Evolutionary conservation across 2,329 filamentous ascomycete genomes (phyloP).

Genomic region (Aspergillus sergii): DNA sequence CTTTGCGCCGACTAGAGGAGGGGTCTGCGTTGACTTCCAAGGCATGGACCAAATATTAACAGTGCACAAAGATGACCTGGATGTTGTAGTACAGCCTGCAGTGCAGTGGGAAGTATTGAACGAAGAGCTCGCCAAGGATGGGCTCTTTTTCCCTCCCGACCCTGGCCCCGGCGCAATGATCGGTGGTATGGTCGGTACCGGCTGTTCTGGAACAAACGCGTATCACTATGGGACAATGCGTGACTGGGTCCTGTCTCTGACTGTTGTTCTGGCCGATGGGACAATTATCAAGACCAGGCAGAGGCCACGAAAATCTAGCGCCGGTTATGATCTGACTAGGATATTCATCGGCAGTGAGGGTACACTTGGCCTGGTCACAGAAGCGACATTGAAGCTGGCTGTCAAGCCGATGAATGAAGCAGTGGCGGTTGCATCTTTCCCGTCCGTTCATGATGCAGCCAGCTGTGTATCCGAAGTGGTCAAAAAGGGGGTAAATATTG

Average conservation of each 20-base stretch:
- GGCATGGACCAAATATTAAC: conserved; percentile 80
- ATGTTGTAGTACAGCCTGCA: conserved; percentile 78
- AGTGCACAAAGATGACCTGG: conserved; percentile 75
- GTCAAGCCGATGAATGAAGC: conserved; percentile 77
- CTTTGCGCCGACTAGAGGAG: conserved; percentile 78
- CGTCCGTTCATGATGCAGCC: conserved; percentile 69
- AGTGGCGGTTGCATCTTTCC: conserved; percentile 75
- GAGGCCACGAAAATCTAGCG: conserved; percentile 83
- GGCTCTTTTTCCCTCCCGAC: conserved; percentile 89
- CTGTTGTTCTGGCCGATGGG: conserved; percentile 89
- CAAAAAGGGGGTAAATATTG: conserved; percentile 76
- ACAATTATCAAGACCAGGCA: conserved; percentile 88
- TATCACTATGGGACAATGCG: conserved; percentile 94
- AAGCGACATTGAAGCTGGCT: conserved; percentile 85
- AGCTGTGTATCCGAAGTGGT: conserved; percentile 81
- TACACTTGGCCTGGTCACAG: conserved; percentile 86
- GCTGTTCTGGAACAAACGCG: conserved; percentile 74
- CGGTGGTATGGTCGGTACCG: conserved; percentile 65
- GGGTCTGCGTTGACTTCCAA: conserved; percentile 84
- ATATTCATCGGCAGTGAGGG: conserved; percentile 91
- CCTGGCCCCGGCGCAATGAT: conserved; percentile 91
- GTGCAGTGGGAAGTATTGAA: conserved; percentile 87
- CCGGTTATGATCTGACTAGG: conserved; percentile 87
- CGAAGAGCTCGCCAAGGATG: conserved; percentile 71
- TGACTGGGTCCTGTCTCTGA: conserved; percentile 86